Conservation (phyloP, 768 basidiomycete species). For the Hydnomerulius pinastri region DNA sequence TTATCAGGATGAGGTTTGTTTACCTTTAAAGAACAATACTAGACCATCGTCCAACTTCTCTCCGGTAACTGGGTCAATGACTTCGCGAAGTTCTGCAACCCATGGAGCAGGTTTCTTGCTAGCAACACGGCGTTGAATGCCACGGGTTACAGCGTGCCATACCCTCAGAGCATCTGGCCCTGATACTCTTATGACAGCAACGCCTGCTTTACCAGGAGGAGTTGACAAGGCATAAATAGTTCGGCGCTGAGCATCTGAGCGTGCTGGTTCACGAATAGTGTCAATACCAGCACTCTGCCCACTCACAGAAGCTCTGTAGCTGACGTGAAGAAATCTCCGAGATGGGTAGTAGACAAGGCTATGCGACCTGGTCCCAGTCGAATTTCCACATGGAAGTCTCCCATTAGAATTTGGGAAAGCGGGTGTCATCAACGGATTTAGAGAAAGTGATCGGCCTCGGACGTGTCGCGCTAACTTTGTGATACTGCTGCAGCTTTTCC, state of each 20-base stretch:
- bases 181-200: conserved; percentile 81
- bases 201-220: conserved; percentile 81
- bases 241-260: conserved; percentile 54
- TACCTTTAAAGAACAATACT: conserved; percentile 81
- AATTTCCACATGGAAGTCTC: conserved; percentile 30
- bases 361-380: conserved; percentile 15
- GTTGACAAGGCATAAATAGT: conserved; percentile 91
- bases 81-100: conserved; percentile 67
- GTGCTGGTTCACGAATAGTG: conserved; percentile 14
- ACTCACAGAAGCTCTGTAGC: not conserved
- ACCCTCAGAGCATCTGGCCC: conserved; percentile 71
- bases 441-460: conserved; percentile 2
- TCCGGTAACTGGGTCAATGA: conserved; percentile 61
- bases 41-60: conserved; percentile 79
- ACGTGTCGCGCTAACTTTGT: conserved; percentile 4
- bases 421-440: conserved; percentile 8
- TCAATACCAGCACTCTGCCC: not conserved
- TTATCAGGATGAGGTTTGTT: conserved; percentile 12
- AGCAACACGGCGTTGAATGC: conserved; percentile 9
- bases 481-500: conserved; percentile 10
- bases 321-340: conserved; percentile 9
- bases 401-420: conserved; percentile 12
- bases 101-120: conserved; percentile 51
- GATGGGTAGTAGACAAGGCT: conserved; percentile 15
- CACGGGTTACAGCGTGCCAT: conserved; percentile 59